Percentiles rank a stretch among this genome's conserved stretches.
Conservation (phyloP, 768 basidiomycete genomes). For the Porpolomopsis calyptriformis region DNA sequence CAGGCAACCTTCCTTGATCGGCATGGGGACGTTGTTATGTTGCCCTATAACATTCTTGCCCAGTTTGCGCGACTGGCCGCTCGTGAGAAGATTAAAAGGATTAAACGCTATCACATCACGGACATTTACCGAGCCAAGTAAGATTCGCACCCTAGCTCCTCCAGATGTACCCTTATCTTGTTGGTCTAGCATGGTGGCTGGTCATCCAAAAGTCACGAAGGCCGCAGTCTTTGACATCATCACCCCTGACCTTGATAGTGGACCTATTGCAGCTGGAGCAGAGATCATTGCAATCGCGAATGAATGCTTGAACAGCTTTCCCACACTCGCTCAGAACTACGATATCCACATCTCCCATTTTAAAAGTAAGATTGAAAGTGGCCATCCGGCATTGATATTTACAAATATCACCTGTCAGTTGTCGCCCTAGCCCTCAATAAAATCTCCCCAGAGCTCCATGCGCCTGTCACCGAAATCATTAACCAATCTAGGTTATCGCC, state of each 20-base stretch:
- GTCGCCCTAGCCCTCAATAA: too few species aligned
- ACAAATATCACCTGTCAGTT: slow-evolving; percentile 40
- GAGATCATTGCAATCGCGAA: slow-evolving; percentile 64
- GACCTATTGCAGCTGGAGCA: slow-evolving; percentile 59
- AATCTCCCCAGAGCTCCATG: too few species aligned
- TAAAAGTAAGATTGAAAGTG: slow-evolving; percentile 39
- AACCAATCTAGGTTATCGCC: slow-evolving; percentile 33
- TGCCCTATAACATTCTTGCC: slow-evolving; percentile 63
- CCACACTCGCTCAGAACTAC: slow-evolving; percentile 53
- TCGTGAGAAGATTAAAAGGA: slow-evolving; percentile 48
- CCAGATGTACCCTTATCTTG: slow-evolving; percentile 4
- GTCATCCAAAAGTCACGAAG: slow-evolving; percentile 64
- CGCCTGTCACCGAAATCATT: background rate
- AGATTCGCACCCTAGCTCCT: slow-evolving; percentile 5
- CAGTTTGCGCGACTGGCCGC: slow-evolving; percentile 83
- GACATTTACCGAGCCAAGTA: slow-evolving; percentile 65
- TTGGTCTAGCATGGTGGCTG: slow-evolving; percentile 43
- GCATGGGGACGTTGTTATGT: slow-evolving; percentile 62
- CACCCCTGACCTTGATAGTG: slow-evolving; percentile 54
- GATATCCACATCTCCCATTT: slow-evolving; percentile 76
- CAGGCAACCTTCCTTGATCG: slow-evolving; percentile 71
- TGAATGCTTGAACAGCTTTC: slow-evolving; percentile 61
- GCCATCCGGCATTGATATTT: background rate
- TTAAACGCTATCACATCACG: slow-evolving; percentile 75
- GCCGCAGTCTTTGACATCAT: slow-evolving; percentile 81